phyloP scores from a whole-genome alignment of 441 rosid genomes.

The Syzygium malaccense region DNA sequence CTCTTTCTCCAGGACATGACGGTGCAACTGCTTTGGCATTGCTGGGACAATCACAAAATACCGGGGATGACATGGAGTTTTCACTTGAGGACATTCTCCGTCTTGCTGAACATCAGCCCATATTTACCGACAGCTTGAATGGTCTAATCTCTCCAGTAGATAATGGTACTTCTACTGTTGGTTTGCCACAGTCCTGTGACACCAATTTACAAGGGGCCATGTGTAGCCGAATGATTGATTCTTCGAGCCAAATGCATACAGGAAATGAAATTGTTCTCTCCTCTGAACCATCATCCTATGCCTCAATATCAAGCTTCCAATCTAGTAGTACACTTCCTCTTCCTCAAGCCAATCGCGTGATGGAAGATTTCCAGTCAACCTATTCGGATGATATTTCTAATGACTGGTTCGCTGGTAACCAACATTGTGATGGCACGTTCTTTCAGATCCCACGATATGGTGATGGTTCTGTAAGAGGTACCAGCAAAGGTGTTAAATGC shows the following conservation, averaged over 20 bases:
- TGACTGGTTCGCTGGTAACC: too few relatives aligned
- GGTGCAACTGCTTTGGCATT: not conserved
- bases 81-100: not conserved
- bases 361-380: not conserved
- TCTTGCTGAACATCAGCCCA: not conserved
- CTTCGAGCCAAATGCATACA: not conserved
- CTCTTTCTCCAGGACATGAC: not conserved
- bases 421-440: too few relatives aligned
- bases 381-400: too few relatives aligned
- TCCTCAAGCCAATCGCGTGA: not conserved
- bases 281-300: not conserved
- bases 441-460: accelerated
- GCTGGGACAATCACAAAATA: not conserved
- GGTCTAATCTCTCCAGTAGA: not conserved
- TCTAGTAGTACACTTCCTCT: not conserved
- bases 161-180: not conserved
- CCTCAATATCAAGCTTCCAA: not conserved
- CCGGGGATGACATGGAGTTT: not conserved
- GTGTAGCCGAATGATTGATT: not conserved
- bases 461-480: not conserved
- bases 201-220: not conserved
- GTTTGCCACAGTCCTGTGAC: not conserved
- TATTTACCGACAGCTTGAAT: not conserved
- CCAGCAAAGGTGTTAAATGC: not conserved
- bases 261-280: not conserved